Base-by-base conservation (phyloP, 306 rosid genomes). In the Malus fusca region DNA sequence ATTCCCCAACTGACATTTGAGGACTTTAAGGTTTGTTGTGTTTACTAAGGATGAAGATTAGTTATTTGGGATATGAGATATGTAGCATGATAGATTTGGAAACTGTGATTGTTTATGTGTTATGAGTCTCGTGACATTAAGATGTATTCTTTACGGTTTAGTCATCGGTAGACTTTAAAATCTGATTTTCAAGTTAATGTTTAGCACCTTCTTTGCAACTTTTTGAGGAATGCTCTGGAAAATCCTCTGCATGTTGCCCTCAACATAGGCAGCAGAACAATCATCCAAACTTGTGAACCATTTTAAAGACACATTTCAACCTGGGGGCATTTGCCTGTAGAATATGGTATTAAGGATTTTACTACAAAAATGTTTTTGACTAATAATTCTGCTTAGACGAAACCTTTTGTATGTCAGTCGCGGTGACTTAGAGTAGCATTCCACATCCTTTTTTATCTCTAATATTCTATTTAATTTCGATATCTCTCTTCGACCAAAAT, bases 1-100 rank as follows among this genome's bases (percentile, higher is more conserved):
- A 95, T 95, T 84, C 98, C 98, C 56, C 89, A 88, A 66, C 89
- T 95, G 84, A 88, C 93, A 63, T 95, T 81, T 77, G 92, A 92
- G 81, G 91, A 90, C 79, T 95, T 95, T 79, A 90, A 92, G 98
- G 98, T 95, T 77, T 79, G 88, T 78, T 53, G 37, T 76, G 15
- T 12, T 64, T 21, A 22, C 21, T 28, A 35, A 35, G 8, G 33
- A 48, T 11, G 74, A 72, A 40, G 18, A 67, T 33, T 66, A 9
- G 3, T 66, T 65, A 17, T 53, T 68, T 55, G 37, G 73, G 30
- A 11, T n/a, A 22, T n/a, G 42, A 14, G 44, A 62, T 31, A 31
- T 31, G 21, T 12, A 52, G 17, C 59, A 19, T 70, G 18, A 42
- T 66, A 53, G 26, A 70, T n/a, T 63, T 79, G 6, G 8, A 35